Evolutionary conservation across 176 grass and related monocot genomes (phyloP).

Genomic region (Lolium multiflorum): DNA sequence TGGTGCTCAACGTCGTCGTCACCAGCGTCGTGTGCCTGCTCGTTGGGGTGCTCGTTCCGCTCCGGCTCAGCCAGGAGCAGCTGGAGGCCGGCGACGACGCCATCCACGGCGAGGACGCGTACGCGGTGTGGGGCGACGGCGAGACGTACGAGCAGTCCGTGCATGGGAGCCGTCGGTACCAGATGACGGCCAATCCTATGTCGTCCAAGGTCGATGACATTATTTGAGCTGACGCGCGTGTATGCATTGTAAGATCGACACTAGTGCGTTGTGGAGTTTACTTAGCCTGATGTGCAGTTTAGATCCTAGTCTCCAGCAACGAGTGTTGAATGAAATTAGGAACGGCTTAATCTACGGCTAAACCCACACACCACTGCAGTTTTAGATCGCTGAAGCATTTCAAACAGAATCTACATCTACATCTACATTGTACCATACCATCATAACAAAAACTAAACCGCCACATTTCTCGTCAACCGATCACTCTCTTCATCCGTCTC

Average conservation of each 20-base stretch:
- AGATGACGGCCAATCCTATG: constrained; percentile 39
- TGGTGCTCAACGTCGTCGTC: constrained; percentile 52
- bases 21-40: constrained; percentile 66
- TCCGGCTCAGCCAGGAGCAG: constrained; percentile 68
- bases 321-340: not conserved
- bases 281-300: not conserved
- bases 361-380: too few relatives aligned
- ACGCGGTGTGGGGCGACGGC: constrained; percentile 90
- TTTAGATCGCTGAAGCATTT: too few relatives aligned
- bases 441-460: too few relatives aligned
- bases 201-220: constrained; percentile 52
- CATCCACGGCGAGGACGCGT: constrained; percentile 81
- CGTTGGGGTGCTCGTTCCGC: constrained; percentile 53
- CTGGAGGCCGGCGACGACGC: constrained; percentile 65
- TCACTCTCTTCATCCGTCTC: too few relatives aligned
- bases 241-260: constrained; percentile 1
- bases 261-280: not conserved
- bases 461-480: too few relatives aligned
- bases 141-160: constrained; percentile 83
- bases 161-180: constrained; percentile 52
- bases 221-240: not conserved
- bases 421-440: too few relatives aligned
- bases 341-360: not conserved
- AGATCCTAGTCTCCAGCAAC: not conserved
- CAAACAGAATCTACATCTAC: too few relatives aligned